A percentile compares a stretch with the other conserved stretches of the same genome.
phyloP scores from a whole-genome alignment of 192 early-diverging fungal genomes.

The Obelidium mucronatum region DNA sequence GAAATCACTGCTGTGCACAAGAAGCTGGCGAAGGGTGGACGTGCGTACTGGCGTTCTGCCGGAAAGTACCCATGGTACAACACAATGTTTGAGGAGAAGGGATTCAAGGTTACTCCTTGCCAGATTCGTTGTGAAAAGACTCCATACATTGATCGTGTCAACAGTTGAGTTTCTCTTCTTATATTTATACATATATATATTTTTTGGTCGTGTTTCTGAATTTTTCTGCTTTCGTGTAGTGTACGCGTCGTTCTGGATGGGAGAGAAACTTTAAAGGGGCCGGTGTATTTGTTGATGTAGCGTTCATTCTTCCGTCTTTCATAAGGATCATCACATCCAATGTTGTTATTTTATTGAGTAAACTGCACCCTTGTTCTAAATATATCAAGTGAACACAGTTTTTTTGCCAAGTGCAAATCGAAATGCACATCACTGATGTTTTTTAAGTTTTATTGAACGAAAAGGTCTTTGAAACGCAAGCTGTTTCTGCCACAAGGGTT shows the following conservation, averaged over 20 bases:
- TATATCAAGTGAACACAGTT: no score
- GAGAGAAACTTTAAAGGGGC: constrained; percentile 25
- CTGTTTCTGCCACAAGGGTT: no score
- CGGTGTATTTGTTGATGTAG: no score
- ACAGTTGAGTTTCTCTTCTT: constrained; percentile 79
- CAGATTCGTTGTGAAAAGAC: constrained; percentile 73
- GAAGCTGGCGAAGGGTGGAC: constrained; percentile 66
- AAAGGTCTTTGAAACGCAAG: no score
- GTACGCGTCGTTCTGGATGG: constrained; percentile 37
- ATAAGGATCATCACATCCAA: no score
- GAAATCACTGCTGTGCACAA: constrained; percentile 74
- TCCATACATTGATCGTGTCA: constrained; percentile 78
- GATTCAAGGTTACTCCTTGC: constrained; percentile 71
- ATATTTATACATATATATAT: constrained; percentile 29
- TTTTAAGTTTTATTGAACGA: no score
- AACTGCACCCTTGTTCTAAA: no score
- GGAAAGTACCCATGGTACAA: constrained; percentile 86
- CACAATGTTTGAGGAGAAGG: constrained; percentile 70
- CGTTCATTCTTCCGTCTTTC: no score
- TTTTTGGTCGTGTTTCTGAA: neutral
- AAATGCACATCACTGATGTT: no score
- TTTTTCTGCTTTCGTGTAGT: constrained; percentile 3
- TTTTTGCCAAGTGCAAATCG: no score
- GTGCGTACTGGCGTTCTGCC: constrained; percentile 83
- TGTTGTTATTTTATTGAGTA: no score